Evolutionary conservation across 2,329 filamentous ascomycete species (phyloP).

Genomic region (Ceratocystis eucalypticola): DNA sequence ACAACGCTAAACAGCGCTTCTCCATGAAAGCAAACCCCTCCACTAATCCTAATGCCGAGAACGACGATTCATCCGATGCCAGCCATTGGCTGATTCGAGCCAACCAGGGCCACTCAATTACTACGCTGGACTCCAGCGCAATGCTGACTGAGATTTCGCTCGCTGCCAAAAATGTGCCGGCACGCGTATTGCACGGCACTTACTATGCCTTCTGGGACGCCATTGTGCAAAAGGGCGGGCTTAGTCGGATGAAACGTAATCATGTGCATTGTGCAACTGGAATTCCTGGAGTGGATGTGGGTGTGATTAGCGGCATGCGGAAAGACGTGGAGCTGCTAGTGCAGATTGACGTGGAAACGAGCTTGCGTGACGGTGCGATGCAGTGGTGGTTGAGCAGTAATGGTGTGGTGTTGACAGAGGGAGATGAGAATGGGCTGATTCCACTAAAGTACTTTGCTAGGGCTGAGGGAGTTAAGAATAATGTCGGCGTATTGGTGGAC

Average conservation of each 20-base stretch:
- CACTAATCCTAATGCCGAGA: conserved; percentile 23
- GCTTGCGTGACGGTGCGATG: conserved; percentile 46
- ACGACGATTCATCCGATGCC: conserved; percentile 34
- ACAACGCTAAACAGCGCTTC: conserved; percentile 87
- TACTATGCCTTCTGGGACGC: conserved; percentile 65
- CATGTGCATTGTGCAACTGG: conserved; percentile 85
- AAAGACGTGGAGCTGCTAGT: conserved; percentile 62
- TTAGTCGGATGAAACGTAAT: conserved; percentile 68
- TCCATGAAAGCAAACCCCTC: conserved; percentile 42
- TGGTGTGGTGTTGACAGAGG: conserved; percentile 56
- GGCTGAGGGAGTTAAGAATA: conserved; percentile 49
- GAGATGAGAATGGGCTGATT: conserved; percentile 46
- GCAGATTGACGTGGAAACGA: conserved; percentile 57
- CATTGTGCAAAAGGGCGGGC: conserved; percentile 63
- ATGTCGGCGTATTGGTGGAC: conserved; percentile 54
- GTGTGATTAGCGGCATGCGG: conserved; percentile 69
- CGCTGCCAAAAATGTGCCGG: conserved; percentile 44
- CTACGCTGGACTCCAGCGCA: conserved; percentile 53
- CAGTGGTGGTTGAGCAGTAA: conserved; percentile 72
- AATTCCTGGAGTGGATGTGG: conserved; percentile 33
- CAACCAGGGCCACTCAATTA: conserved; percentile 86
- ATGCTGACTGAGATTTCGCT: conserved; percentile 56
- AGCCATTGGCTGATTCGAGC: conserved; percentile 76
- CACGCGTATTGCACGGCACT: conserved; percentile 71
- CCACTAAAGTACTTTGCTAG: conserved; percentile 54